phyloP scores from a whole-genome alignment of 768 basidiomycete species.

The Lepiota subincarnata region DNA sequence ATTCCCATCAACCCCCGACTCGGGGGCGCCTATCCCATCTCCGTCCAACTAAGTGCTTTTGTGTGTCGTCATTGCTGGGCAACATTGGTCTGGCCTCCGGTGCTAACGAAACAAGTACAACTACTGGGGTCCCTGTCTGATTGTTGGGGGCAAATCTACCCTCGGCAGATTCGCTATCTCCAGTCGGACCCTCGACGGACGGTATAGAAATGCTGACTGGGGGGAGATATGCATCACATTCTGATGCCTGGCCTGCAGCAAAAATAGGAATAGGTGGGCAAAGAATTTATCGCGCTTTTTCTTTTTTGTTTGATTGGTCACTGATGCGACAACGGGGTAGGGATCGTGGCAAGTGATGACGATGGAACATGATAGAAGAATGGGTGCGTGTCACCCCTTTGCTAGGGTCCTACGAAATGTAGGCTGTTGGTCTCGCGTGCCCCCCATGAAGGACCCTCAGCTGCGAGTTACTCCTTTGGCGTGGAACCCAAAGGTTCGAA shows the following conservation, averaged over 20 bases:
- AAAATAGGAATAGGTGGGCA: background rate
- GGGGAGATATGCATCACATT: constrained; percentile 1
- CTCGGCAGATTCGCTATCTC: constrained; percentile 10
- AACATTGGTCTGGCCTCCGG: background rate
- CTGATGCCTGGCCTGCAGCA: background rate
- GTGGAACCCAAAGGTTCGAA: background rate
- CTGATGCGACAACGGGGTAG: background rate
- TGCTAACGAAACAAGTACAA: too few species aligned
- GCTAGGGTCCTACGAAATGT: constrained; percentile 7
- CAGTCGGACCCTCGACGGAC: constrained; percentile 4
- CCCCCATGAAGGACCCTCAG: background rate
- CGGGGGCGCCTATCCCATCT: constrained; percentile 5
- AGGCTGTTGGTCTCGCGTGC: background rate
- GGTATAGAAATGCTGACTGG: background rate
- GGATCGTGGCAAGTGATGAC: constrained; percentile 4
- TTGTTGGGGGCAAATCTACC: background rate
- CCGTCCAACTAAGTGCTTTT: background rate
- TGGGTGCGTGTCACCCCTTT: constrained; percentile 10
- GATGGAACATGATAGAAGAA: constrained; percentile 11
- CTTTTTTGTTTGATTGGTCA: background rate
- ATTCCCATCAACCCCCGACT: constrained; percentile 8
- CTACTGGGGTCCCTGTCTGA: constrained; percentile 4
- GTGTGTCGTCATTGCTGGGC: constrained; percentile 3
- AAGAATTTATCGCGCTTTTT: background rate
- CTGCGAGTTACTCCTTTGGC: background rate